A percentile compares a stretch with the other conserved stretches of the same genome.
Evolutionary conservation across 1,284 basidiomycete species (phyloP).

Genomic region (Marasmius tenuissimus): DNA sequence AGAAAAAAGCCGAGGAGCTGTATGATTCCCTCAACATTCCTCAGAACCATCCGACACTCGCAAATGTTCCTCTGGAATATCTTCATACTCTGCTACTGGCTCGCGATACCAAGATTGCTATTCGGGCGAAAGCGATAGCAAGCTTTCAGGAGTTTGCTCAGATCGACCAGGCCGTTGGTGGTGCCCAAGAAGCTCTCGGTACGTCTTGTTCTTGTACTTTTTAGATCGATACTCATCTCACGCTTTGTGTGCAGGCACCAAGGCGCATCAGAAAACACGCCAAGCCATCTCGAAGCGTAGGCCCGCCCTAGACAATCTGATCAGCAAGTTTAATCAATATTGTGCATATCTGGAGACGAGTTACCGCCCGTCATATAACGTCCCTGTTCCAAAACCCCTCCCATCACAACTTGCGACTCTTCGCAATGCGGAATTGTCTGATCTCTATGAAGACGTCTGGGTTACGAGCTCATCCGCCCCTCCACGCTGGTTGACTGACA

Average conservation of each 20-base stretch:
- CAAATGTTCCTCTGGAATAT: slow-evolving; percentile 14
- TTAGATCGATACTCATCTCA: slow-evolving; percentile 4
- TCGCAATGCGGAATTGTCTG: too few species aligned
- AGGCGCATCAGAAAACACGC: slow-evolving; percentile 35
- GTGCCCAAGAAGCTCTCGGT: not conserved
- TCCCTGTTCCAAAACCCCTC: too few species aligned
- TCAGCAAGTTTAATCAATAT: slow-evolving; percentile 41
- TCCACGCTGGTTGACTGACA: too few species aligned
- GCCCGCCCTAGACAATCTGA: slow-evolving; percentile 29
- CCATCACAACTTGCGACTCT: too few species aligned
- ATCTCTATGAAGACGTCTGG: too few species aligned
- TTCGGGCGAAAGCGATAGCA: slow-evolving; percentile 29
- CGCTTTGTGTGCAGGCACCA: slow-evolving; percentile 27
- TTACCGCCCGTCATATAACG: too few species aligned
- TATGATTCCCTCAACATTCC: not conserved
- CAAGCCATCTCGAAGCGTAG: slow-evolving; percentile 31
- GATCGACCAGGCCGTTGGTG: not conserved
- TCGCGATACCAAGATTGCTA: not conserved
- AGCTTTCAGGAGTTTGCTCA: not conserved
- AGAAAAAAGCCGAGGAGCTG: slow-evolving; percentile 16
- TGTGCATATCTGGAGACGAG: too few species aligned
- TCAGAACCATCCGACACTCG: not conserved
- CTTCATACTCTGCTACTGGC: slow-evolving; percentile 11
- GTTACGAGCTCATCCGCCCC: too few species aligned
- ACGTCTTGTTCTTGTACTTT: not conserved